Base-by-base conservation (phyloP, 2,329 filamentous ascomycete species). In the Gnomoniopsis sp. region DNA sequence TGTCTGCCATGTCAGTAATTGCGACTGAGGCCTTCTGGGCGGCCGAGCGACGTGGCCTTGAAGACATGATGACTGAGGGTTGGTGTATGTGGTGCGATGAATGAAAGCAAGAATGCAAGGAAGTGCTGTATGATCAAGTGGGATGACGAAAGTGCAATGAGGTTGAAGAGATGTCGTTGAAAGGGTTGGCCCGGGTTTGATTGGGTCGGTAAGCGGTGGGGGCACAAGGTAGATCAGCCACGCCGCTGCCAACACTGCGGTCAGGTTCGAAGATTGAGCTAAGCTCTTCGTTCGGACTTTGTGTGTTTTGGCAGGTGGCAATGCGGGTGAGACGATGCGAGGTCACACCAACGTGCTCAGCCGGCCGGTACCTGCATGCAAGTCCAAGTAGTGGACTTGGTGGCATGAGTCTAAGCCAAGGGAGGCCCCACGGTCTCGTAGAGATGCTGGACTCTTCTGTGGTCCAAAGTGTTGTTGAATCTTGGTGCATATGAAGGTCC, bases 1-100 rank as follows among this genome's bases (percentile, higher is more conserved):
- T 79, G 62, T 80, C 77, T 67, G 76, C 77, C 70, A 80, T 74
- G 75, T 79, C 75, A 79, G 77, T 78, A 59, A 79, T 79, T 64
- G 74, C 75, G 44, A 70, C 70, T 41, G 72, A 77, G 55, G 77
- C 77, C 69, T 71, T 73, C 63, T 78, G 75, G 65, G 77, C 77
- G 23, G 77, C 77, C 49, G 75, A 77, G 65, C 77, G 74, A 58
- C 76, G 78, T 46, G 80, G 80, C 59, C 80, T 77, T 34, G 76
- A 74, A 49, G 77, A 65, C 79, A 82, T 82, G 62, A 59, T 30
- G 55, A 41, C 19, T 19, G 2, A 17, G 22, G 41, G n/a, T 36
- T 46, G 50, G 36, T 22, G 49, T 47, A 48, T 49, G 47, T 17
- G 22, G n/a, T 38, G 23, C 22, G 46, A 12, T 58, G 46, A 23